Base-by-base conservation (phyloP, 768 basidiomycete species). In the Dioszegia crocea region DNA sequence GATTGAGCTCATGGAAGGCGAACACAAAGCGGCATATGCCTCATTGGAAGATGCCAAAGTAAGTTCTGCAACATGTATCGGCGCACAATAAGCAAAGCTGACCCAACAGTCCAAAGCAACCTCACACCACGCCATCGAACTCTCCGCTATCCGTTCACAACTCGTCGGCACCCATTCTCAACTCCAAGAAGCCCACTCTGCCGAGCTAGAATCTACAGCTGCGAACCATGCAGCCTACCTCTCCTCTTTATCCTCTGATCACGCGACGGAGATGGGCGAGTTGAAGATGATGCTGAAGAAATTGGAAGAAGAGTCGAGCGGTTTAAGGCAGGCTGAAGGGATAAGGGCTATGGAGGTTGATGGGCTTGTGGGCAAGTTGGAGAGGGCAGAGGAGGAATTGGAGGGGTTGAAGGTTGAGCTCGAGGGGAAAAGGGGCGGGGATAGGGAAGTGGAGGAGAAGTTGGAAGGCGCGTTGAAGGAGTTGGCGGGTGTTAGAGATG, bases 61-160 rank as follows among this genome's bases (percentile, higher is more conserved):
- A 17, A 21, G 14, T 9, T 14, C 31, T 27, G 2, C 19, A 36
- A 6, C 19, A 4, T 29, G 27, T 16, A 14, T 27, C 19, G 8
- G 14, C 26, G 12, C 4, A 6, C 45, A n/a, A 38, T 38, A 38
- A 9, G 36, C 17, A 10, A 30, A 48, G 59, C 45, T 56, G 45
- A 50, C 47, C 4, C 33, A 10, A 1, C n/a, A 61, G 36, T 24
- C 27, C 33, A 40, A 44, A 30, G 44, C 40, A 29, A 27, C 30
- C n/a, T 47, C 57, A 16, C 47, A 61, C n/a, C 70, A 71, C 33
- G 51, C 55, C 38, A 26, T 23, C 17, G 65, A 66, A 30, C 59
- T 71, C 41, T 59, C 63, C 16, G 51, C 57, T 9, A 51, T 71
- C 31, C 65, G 70, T 2, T 4, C 33, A 2, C 62, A 64, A 23